Percentiles rank a stretch among this genome's conserved stretches.
Conservation (phyloP, 495 filamentous ascomycete species). For the Evernia prunastri region DNA sequence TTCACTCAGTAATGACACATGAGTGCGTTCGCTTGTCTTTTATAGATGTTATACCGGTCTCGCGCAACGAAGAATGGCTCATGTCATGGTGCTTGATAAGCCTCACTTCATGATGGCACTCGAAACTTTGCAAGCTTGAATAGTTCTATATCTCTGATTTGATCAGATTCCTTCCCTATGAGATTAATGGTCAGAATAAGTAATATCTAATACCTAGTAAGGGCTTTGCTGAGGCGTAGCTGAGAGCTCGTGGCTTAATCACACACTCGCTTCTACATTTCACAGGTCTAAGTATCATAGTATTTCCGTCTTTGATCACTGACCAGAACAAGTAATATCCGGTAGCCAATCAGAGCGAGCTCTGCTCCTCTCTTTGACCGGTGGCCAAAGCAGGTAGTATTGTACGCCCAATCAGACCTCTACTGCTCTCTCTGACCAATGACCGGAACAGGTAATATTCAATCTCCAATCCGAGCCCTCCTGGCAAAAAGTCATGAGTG, state of each 20-base stretch:
- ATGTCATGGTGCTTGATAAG: neutral
- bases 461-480: no score
- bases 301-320: no score
- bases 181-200: neutral
- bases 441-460: no score
- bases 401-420: no score
- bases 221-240: neutral
- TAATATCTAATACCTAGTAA: neutral
- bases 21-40: neutral
- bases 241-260: neutral
- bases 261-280: neutral
- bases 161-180: neutral
- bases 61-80: neutral
- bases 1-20: neutral
- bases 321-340: no score
- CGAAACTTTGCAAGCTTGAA: neutral
- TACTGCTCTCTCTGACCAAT: no score
- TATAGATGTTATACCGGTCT: neutral
- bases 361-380: no score
- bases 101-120: neutral
- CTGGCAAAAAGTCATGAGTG: no score
- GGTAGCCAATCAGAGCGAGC: no score
- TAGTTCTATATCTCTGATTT: neutral
- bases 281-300: no score
- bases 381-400: no score